Percentiles rank a stretch among this genome's conserved stretches.
phyloP scores from a whole-genome alignment of 164 flowering plant species.

The Paratinospora sagittata region DNA sequence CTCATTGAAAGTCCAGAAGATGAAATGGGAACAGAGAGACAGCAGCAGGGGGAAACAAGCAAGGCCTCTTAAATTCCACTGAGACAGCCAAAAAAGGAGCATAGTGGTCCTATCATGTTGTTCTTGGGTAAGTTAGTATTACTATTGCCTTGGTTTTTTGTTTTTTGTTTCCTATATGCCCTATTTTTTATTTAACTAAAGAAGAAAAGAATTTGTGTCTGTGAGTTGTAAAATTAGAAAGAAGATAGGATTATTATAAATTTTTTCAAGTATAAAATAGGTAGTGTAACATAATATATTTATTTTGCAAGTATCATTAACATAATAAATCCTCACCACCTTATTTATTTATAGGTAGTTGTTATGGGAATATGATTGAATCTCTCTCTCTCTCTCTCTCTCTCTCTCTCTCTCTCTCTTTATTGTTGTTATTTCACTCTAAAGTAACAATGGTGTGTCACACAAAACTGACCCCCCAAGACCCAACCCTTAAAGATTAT shows the following conservation, averaged over 20 bases:
- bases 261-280: background rate
- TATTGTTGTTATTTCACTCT: background rate
- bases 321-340: background rate
- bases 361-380: no score
- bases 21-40: no score
- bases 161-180: background rate
- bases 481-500: no score
- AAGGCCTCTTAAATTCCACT: no score
- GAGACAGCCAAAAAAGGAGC: background rate
- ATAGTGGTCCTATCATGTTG: background rate
- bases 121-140: background rate
- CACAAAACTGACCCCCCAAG: no score
- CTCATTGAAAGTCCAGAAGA: background rate
- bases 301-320: background rate
- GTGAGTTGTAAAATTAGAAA: constrained; percentile 2
- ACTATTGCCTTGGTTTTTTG: background rate
- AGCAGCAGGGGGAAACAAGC: background rate
- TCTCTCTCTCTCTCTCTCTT: no score
- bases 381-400: no score
- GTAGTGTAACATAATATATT: background rate
- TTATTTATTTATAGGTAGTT: no score
- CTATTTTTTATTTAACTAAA: background rate
- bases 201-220: background rate
- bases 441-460: no score
- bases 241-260: background rate